These are phyloP conservation scores for Paramecium pentaurelia DNA, from an alignment of 73 alveolate genomes.

Conservation along the genomic window DNA sequence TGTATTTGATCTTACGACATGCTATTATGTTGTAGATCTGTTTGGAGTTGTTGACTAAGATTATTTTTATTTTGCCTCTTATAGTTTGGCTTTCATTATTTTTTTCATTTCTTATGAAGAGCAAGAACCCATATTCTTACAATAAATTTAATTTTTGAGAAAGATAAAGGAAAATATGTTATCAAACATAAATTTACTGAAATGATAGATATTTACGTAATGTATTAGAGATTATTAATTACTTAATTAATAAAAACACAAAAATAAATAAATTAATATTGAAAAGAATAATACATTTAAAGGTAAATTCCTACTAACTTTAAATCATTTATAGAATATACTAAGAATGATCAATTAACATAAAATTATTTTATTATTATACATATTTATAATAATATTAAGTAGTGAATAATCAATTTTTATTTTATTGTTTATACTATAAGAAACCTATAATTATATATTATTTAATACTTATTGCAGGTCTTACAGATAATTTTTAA, in stretches of 20 bases:
- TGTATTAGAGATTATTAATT: neutral
- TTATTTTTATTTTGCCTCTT: neutral
- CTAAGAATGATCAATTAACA: neutral
- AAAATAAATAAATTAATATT: neutral
- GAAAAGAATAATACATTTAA: neutral
- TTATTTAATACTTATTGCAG: neutral
- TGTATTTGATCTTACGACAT: neutral
- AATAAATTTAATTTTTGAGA: neutral
- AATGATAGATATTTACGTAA: neutral
- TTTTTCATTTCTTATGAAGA: neutral
- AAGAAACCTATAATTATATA: neutral
- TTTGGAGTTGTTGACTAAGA: neutral
- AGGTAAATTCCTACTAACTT: neutral
- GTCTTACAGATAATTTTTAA: neutral
- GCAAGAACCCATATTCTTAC: neutral
- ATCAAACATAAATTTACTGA: neutral
- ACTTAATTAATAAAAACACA: neutral
- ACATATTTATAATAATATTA: neutral
- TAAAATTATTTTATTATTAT: neutral
- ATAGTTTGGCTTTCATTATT: neutral
- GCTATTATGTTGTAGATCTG: neutral
- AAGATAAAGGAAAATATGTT: neutral
- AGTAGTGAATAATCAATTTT: neutral
- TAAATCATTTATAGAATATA: neutral
- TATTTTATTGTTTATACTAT: neutral